Base-by-base conservation (phyloP, 805 yeast species). In the Candida easanensis region DNA sequence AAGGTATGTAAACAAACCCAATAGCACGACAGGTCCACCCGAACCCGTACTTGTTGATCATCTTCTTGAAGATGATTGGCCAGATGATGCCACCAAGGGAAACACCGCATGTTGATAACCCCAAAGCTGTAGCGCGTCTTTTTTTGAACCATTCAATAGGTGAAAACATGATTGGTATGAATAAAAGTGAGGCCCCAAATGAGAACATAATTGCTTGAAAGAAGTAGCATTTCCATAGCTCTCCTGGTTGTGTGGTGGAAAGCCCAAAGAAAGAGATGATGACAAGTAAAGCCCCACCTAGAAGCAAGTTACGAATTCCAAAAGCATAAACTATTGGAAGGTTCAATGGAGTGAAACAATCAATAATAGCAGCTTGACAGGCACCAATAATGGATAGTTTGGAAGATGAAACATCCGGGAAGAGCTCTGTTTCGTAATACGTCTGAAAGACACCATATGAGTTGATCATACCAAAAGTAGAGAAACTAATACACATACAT, bases 81-180 rank as follows among this genome's bases (percentile, higher is more conserved):
- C 57, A 70, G 2, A 65, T 54, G 5, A 73, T 65, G 47, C 81
- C 82, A 27, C 80, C 78, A 2, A 75, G 52, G 36, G 80, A 80
- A 5, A 78, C 76, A 18, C 81, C 81, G 20, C 71, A 58, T 18
- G 69, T 57, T 3, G 73, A 65, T 17, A 73, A 57, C 9, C 82
- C 81, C 50, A 71, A 56, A 1, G 80, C 77, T n/a, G 69, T 60
- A 1, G 83, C 81, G 52, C 89, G 69, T 46, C 68, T 79, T 48
- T 73, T 78, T 33, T 76, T 64, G 61, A 84, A 84, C 83, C 86
- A 84, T 43, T 82, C 88, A 0, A 88, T 86, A 17, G 84, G 57
- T 7, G 82, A 61, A 8, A 79, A 72, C 28, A 80, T 63, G 6
- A 77, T 78, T 0, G 89, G 82, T 5, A 80, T 67, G 38, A 78